Evolutionary conservation across 345 rosid genomes (phyloP).

Genomic region (Euphorbia peplus): DNA sequence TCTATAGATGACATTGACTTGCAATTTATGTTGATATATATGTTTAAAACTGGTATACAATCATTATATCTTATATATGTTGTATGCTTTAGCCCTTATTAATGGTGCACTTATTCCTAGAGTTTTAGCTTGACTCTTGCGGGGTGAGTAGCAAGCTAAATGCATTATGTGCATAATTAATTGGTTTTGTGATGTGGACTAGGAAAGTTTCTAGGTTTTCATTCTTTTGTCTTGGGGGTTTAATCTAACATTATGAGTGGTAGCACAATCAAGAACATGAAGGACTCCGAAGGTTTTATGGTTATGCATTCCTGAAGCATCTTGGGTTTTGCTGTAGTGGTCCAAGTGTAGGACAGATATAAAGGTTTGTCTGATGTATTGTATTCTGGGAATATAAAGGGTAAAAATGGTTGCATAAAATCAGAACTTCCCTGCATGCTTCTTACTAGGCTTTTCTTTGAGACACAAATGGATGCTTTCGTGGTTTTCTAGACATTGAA

Average conservation of each 20-base stretch:
- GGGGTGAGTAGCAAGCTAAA: slow-evolving; percentile 1
- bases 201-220: not conserved
- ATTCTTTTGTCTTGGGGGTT: not conserved
- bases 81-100: not conserved
- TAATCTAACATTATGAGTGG: not conserved
- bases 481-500: not conserved
- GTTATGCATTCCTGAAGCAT: too few species aligned
- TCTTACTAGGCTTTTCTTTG: not conserved
- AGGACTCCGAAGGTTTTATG: too few species aligned
- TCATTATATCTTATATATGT: not conserved
- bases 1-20: not conserved
- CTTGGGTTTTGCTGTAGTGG: too few species aligned
- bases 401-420: not conserved
- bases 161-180: not conserved
- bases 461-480: not conserved
- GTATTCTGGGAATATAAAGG: not conserved
- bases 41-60: not conserved
- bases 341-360: too few species aligned
- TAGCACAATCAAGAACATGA: not conserved
- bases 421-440: not conserved
- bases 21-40: not conserved
- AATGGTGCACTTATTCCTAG: not conserved
- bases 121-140: not conserved
- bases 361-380: not conserved
- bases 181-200: not conserved